A percentile compares a stretch with the other conserved stretches of the same genome.
Evolutionary conservation across 1,284 basidiomycete species (phyloP).

Genomic region (Apiotrichum domesticum): DNA sequence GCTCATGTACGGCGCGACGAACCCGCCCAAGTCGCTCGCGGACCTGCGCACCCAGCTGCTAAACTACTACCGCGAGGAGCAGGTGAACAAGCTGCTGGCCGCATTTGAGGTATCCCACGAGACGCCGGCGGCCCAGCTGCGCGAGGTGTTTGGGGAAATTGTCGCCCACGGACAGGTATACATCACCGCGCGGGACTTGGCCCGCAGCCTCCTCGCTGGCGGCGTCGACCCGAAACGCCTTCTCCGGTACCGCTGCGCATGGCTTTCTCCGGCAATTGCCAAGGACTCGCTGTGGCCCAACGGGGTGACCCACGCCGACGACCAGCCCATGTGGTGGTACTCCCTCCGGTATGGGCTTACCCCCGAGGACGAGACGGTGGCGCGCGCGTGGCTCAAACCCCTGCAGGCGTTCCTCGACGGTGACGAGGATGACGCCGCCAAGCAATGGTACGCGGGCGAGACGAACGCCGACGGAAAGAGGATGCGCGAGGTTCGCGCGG

Average conservation of each 20-base stretch:
- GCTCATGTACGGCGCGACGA: conserved; percentile 22
- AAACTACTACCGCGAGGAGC: conserved; percentile 22
- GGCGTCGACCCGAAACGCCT: conserved; percentile 13
- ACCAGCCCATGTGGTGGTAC: conserved; percentile 24
- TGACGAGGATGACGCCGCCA: conserved; percentile 10
- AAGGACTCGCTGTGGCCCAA: not conserved
- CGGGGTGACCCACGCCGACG: conserved; percentile 22
- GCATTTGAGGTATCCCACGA: not conserved
- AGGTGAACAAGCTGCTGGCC: conserved; percentile 12
- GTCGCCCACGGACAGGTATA: conserved; percentile 25
- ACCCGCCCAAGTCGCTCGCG: conserved; percentile 14
- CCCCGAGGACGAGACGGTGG: conserved; percentile 7
- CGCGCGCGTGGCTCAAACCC: conserved; percentile 16
- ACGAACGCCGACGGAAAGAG: not conserved
- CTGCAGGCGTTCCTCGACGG: conserved; percentile 16
- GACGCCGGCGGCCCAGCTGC: not conserved
- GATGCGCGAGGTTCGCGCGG: conserved; percentile 14
- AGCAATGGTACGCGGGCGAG: conserved; percentile 16
- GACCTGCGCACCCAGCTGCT: conserved; percentile 18
- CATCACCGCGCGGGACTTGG: conserved; percentile 15
- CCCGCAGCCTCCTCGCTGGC: conserved; percentile 15
- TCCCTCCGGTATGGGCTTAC: conserved; percentile 17
- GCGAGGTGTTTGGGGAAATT: conserved; percentile 18
- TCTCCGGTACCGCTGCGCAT: conserved; percentile 21
- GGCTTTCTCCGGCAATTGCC: conserved; percentile 2